Evolutionary conservation across 345 rosid genomes (phyloP).

Genomic region (Excoecaria agallocha): DNA sequence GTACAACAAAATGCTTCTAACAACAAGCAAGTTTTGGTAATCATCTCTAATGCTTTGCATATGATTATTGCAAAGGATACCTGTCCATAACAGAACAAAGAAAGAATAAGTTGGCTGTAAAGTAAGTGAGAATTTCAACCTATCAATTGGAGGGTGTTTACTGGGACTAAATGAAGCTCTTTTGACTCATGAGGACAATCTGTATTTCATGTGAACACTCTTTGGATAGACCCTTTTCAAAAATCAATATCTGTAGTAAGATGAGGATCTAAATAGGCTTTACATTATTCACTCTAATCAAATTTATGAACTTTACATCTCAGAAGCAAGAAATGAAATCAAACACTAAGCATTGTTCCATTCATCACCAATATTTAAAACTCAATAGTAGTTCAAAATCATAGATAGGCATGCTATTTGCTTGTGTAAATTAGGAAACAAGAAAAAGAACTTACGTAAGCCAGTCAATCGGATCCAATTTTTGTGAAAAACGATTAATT

Average conservation of each 20-base stretch:
- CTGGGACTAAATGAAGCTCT: background rate
- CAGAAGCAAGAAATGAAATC: too few species aligned
- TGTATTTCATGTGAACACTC: background rate
- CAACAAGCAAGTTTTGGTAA: background rate
- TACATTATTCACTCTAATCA: background rate
- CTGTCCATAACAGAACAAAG: background rate
- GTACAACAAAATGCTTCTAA: background rate
- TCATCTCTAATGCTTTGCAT: background rate
- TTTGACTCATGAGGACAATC: background rate
- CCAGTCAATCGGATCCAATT: slow-evolving; percentile 98
- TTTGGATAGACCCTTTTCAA: background rate
- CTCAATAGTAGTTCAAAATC: slow-evolving; percentile 5
- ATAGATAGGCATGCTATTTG: background rate
- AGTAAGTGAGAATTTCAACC: background rate
- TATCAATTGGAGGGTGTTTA: background rate
- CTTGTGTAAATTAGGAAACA: background rate
- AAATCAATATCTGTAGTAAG: background rate
- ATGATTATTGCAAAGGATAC: background rate
- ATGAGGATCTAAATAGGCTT: background rate
- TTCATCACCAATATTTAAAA: slow-evolving; percentile 5
- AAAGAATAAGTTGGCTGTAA: background rate
- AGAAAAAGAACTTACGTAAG: slow-evolving; percentile 66
- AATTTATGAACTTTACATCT: background rate
- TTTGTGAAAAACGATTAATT: slow-evolving; percentile 55
- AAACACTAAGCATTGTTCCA: background rate